Base-by-base conservation (phyloP, 2,329 filamentous ascomycete genomes). In the Talaromyces verruculosus region DNA sequence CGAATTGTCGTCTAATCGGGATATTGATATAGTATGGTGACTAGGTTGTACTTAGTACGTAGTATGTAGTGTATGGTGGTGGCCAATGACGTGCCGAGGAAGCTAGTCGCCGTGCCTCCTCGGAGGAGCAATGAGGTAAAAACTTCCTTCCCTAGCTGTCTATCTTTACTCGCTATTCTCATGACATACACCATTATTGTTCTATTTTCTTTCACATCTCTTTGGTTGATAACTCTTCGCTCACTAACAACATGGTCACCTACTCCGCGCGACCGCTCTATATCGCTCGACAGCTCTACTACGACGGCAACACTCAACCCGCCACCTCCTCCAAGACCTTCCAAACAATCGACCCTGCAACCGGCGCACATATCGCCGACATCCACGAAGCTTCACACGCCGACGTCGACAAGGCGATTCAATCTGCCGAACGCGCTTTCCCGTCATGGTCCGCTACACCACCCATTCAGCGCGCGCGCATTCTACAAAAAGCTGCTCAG, bases 371-470 rank as follows among this genome's bases (percentile, higher is more conserved):
- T 5, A 77, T 94, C 61, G 90, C 90, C 69, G 87, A 88, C 70
- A 87, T 96, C 74, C 87, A 91, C 78, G 83, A 86, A 39, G 90
- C 91, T 19, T 89, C 91, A 0, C 78, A 82, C 25, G 75, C 83
- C 65, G 87, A 92, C 72, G 83, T 95, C 74, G 87, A 95, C 75
- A 84, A 87, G 17, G 91, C 92, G 53, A 84, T 96, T 69, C 78
- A 84, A 63, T 88, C 91, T 47, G 92, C 91, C 47, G 82, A 88
- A 65, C 81, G 82, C 39, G 92, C 91, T 0, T 96, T 96, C 76
- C 83, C 85, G 2, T 79, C 83, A 43, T 96, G 92, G 92, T 92
- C 91, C 1, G 82, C 85, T 65, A 95, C 89, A 13, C 87, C 92
- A 1, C 84, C 90, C n/a, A 83, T 90, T 67, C 86, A 87, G 72